Evolutionary conservation across 495 filamentous ascomycete genomes (phyloP), one percentile per base, ranked within the genome.

Genomic region (Penicillium salamii): DNA sequence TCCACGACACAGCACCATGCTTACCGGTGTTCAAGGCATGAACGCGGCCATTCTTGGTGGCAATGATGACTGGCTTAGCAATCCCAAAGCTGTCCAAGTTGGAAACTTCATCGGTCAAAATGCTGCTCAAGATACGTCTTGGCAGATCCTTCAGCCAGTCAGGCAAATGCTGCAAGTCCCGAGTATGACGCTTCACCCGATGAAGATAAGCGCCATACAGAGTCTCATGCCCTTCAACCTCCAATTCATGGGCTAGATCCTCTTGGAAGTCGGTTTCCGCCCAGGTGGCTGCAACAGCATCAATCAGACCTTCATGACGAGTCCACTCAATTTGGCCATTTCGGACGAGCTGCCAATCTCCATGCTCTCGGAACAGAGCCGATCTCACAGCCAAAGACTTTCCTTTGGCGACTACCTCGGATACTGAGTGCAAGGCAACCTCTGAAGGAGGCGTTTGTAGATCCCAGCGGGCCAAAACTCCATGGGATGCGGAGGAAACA

Each of bases 181-280:
- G 72, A 7, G 87, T 47, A 61, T 99, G 93, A 35, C 93, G 85
- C 53, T 82, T 86, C 11, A 96, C 76, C 2, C 93, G 84, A 68
- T 97, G 91, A 31, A 91, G 72, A 59, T 96, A 99, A 13, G 95
- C 93, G 34, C 78, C 75, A 14, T 84, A 57, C 9, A 89, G 69
- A 58, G 86, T 92, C 63, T 83, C 84, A 59, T 97, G 88, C 8
- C 86, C 87, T 67, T 99, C 93, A 7, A 85, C 81, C 50, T 95
- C 83, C 21, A 99, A 75, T 31, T 91, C 82, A 58, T 87, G 83
- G 1, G 81, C 91, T 34, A 97, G 71, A 20, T 82, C 78, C 60
- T 92, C 85, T 19, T 81, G 78, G 44, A 78, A 75, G 26, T 86
- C 84, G 11, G 69, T 64, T 39, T 91, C 88, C 4, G 84, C 89